phyloP scores from a whole-genome alignment of 2,329 filamentous ascomycete species.

The Colletotrichum australisinense region DNA sequence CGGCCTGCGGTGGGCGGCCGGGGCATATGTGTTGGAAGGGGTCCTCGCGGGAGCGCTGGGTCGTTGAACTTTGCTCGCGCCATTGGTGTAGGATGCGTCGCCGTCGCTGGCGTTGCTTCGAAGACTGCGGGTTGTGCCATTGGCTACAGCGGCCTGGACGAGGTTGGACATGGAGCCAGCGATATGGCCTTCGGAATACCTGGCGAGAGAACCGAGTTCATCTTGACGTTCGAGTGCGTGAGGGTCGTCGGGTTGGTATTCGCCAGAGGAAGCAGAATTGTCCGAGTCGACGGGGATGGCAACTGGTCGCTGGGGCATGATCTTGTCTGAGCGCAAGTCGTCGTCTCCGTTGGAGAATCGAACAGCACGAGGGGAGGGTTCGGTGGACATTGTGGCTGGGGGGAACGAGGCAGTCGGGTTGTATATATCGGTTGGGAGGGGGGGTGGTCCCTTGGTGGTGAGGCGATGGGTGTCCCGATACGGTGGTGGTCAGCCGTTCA shows the following conservation, averaged over 20 bases:
- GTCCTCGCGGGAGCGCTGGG: slow-evolving; percentile 77
- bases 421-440: slow-evolving; percentile 21
- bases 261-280: slow-evolving; percentile 59
- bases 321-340: slow-evolving; percentile 53
- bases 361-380: slow-evolving; percentile 66
- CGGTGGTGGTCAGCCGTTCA: slow-evolving; percentile 20
- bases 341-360: slow-evolving; percentile 66
- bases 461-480: slow-evolving; percentile 17
- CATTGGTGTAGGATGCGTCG: slow-evolving; percentile 41
- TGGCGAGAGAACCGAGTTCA: slow-evolving; percentile 56
- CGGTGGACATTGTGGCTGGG: slow-evolving; percentile 43
- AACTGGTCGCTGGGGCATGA: slow-evolving; percentile 51
- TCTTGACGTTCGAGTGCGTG: slow-evolving; percentile 62
- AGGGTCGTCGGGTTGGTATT: slow-evolving; percentile 55
- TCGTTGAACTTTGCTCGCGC: slow-evolving; percentile 65
- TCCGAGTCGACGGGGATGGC: slow-evolving; percentile 57
- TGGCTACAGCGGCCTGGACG: slow-evolving; percentile 27
- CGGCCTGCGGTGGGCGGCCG: slow-evolving; percentile 69
- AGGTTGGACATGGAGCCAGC: slow-evolving; percentile 57
- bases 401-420: not conserved
- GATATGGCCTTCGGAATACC: slow-evolving; percentile 56
- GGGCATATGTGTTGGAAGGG: slow-evolving; percentile 84
- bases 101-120: slow-evolving; percentile 40
- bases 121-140: slow-evolving; percentile 30
- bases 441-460: slow-evolving; percentile 1